Conservation (phyloP, 306 rosid genomes). For the Trichosanthes cucumerina region DNA sequence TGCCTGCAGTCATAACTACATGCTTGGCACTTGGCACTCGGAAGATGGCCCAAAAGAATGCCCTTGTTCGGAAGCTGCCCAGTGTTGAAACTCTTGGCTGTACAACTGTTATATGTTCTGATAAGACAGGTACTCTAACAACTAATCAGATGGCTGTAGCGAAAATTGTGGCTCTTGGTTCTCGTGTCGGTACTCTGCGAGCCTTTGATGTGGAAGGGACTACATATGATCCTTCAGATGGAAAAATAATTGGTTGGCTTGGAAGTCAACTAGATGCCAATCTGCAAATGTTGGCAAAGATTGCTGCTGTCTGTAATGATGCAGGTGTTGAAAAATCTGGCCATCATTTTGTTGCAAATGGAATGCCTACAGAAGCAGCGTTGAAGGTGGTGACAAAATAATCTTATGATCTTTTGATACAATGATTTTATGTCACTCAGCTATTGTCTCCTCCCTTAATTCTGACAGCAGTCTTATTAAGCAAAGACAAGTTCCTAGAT, state of each 20-base stretch:
- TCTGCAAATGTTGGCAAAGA: constrained; percentile 47
- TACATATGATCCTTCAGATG: constrained; percentile 43
- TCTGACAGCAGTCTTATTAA: background rate
- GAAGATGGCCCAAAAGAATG: constrained; percentile 49
- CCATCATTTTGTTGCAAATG: constrained; percentile 8
- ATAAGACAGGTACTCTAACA: constrained; percentile 44
- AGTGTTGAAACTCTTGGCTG: constrained; percentile 51
- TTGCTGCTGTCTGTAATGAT: constrained; percentile 51
- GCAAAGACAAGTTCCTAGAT: background rate
- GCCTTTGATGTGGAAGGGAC: constrained; percentile 64
- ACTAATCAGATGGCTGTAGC: constrained; percentile 60
- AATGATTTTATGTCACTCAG: background rate
- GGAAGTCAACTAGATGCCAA: constrained; percentile 38
- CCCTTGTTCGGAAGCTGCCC: constrained; percentile 55
- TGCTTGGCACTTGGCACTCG: constrained; percentile 47
- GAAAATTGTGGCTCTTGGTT: constrained; percentile 44
- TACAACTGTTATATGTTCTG: constrained; percentile 42
- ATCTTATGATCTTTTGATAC: constrained; percentile 1
- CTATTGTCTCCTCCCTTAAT: background rate
- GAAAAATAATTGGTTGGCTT: constrained; percentile 46
- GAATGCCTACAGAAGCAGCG: constrained; percentile 16
- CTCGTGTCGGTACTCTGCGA: constrained; percentile 28
- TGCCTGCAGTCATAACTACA: constrained; percentile 43
- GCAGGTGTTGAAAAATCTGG: constrained; percentile 30
- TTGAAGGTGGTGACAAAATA: constrained; percentile 4